A percentile compares a stretch with the other conserved stretches of the same genome.
phyloP scores from a whole-genome alignment of 768 basidiomycete species.

The Lyophyllum semitale region DNA sequence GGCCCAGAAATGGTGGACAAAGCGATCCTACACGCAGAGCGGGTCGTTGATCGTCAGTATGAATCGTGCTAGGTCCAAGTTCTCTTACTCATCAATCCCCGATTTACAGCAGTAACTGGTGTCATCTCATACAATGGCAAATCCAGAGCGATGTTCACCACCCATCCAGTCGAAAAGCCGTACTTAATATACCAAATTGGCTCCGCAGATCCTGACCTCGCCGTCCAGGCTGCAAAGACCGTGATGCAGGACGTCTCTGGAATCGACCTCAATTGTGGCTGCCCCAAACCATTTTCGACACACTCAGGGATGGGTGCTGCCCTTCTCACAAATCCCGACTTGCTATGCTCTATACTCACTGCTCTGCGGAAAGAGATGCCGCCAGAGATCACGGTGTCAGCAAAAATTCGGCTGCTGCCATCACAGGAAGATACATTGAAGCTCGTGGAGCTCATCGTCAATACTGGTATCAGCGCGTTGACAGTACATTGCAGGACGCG shows the following conservation, averaged over 20 bases:
- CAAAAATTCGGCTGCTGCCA: constrained; percentile 89
- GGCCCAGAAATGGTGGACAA: constrained; percentile 96
- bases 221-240: constrained; percentile 86
- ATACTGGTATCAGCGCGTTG: constrained; percentile 84
- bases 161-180: constrained; percentile 92
- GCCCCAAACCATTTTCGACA: constrained; percentile 94
- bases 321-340: constrained; percentile 86
- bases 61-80: background rate
- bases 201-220: constrained; percentile 84
- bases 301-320: constrained; percentile 97
- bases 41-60: constrained; percentile 83
- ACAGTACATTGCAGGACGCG: constrained; percentile 96
- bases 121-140: constrained; percentile 86
- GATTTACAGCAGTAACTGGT: constrained; percentile 70
- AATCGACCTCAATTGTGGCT: constrained; percentile 97
- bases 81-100: background rate
- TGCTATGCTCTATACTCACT: constrained; percentile 85
- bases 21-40: constrained; percentile 84
- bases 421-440: constrained; percentile 85
- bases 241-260: constrained; percentile 91
- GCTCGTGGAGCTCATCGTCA: constrained; percentile 85
- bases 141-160: constrained; percentile 84
- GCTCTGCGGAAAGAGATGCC: constrained; percentile 75
- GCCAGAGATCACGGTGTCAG: constrained; percentile 82
- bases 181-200: constrained; percentile 97